These are phyloP conservation scores for Adansonia digitata DNA, from an alignment of 345 rosid genomes.

Conservation along the genomic window DNA sequence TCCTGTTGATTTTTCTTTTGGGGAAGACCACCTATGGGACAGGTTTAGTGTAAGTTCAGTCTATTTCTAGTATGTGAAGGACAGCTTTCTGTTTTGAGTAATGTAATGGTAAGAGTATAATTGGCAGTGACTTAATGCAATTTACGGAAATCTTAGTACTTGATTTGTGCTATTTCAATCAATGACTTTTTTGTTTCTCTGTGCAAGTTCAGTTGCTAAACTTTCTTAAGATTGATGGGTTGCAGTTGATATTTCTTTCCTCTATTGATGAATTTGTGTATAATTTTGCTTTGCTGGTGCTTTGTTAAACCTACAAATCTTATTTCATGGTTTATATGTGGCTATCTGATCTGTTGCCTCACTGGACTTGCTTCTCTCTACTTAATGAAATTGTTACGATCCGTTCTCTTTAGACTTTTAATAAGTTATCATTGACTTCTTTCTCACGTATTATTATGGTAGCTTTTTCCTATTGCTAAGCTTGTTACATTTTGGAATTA, in stretches of 20 bases:
- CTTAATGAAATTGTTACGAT: neutral
- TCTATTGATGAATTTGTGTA: neutral
- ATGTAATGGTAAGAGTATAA: neutral
- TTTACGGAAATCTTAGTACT: neutral
- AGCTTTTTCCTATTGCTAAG: neutral
- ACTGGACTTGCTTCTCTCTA: neutral
- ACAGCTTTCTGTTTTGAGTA: neutral
- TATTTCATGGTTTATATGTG: neutral
- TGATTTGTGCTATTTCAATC: neutral
- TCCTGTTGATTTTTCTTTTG: constrained; percentile 81
- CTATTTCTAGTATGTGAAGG: neutral
- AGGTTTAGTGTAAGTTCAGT: constrained; percentile 74
- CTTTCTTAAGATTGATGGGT: neutral
- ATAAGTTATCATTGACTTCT: neutral
- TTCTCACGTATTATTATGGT: neutral
- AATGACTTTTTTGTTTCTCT: neutral
- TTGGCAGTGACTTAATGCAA: neutral
- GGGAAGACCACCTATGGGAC: constrained; percentile 97
- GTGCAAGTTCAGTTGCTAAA: neutral
- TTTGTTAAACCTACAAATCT: neutral
- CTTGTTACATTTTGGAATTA: constrained; percentile 6
- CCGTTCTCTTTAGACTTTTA: neutral
- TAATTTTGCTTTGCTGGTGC: neutral
- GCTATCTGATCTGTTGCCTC: neutral
- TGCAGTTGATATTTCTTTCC: neutral